Evolutionary conservation across 495 filamentous ascomycete species (phyloP).

Genomic region (Talaromyces stipitatus): DNA sequence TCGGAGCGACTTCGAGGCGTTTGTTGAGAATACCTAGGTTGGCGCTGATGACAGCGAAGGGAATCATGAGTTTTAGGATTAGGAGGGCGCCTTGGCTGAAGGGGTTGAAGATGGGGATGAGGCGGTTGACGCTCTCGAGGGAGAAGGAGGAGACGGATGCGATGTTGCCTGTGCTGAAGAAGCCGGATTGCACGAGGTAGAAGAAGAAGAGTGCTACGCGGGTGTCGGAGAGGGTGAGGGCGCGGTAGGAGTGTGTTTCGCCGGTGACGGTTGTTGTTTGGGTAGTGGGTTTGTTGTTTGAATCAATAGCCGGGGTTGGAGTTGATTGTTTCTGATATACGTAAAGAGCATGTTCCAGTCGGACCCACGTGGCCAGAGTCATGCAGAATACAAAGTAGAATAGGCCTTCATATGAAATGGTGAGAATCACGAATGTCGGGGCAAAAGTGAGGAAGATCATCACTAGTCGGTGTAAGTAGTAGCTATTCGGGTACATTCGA

Average conservation of each 20-base stretch:
- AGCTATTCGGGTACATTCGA: conserved; percentile 68
- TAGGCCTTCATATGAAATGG: conserved; percentile 94
- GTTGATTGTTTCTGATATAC: conserved; percentile 26
- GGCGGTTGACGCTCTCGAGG: conserved; percentile 79
- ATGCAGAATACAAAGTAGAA: conserved; percentile 90
- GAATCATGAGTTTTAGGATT: conserved; percentile 83
- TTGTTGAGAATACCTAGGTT: conserved; percentile 93
- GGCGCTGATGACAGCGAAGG: conserved; percentile 87
- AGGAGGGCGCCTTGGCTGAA: conserved; percentile 87
- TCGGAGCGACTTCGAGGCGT: conserved; percentile 69
- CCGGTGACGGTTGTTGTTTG: conserved; percentile 23
- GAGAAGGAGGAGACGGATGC: conserved; percentile 93
- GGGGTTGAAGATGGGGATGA: conserved; percentile 92
- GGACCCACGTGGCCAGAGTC: conserved; percentile 82
- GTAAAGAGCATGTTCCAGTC: conserved; percentile 76
- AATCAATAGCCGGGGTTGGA: conserved; percentile 20
- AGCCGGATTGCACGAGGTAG: conserved; percentile 86
- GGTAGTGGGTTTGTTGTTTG: conserved; percentile 7
- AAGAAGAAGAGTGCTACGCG: conserved; percentile 92
- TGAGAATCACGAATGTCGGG: conserved; percentile 90
- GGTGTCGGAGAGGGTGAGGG: conserved; percentile 70
- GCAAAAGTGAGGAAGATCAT: conserved; percentile 91
- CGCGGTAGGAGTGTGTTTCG: conserved; percentile 50
- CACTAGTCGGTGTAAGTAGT: conserved; percentile 85
- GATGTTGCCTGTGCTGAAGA: conserved; percentile 96